These are phyloP conservation scores for Farysia itapuensis DNA, from an alignment of 1,284 basidiomycete species.

Conservation along the genomic window DNA sequence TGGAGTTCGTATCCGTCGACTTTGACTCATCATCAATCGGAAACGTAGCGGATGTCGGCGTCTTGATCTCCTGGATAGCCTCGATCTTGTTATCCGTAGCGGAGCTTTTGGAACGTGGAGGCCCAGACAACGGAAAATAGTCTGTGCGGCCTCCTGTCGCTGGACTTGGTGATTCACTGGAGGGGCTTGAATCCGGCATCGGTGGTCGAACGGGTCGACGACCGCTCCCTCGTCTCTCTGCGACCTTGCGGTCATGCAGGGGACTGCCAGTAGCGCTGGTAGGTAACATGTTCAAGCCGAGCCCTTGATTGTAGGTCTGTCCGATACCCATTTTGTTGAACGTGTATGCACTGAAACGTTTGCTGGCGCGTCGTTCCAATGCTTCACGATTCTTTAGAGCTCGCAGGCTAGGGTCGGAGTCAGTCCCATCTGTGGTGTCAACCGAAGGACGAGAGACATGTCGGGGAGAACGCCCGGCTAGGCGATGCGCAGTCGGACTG, in stretches of 20 bases:
- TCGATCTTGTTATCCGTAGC: slow-evolving; percentile 24
- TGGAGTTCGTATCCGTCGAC: slow-evolving; percentile 6
- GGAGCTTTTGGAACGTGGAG: slow-evolving; percentile 16
- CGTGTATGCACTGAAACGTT: slow-evolving; percentile 93
- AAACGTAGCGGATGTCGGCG: slow-evolving; percentile 25
- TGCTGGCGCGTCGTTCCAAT: slow-evolving; percentile 87
- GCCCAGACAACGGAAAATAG: slow-evolving; percentile 18
- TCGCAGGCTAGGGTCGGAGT: slow-evolving; percentile 78
- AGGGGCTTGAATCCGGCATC: slow-evolving; percentile 21
- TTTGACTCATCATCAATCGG: slow-evolving; percentile 5
- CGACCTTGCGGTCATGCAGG: slow-evolving; percentile 23
- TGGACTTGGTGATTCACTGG: slow-evolving; percentile 18
- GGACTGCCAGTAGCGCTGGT: slow-evolving; percentile 16
- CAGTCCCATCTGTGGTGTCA: slow-evolving; percentile 63
- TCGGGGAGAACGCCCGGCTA: slow-evolving; percentile 16
- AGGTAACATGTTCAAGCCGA: slow-evolving; percentile 33
- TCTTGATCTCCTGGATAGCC: slow-evolving; percentile 38
- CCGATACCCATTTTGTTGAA: slow-evolving; percentile 83
- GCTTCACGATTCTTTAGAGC: slow-evolving; percentile 84
- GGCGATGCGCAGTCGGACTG: slow-evolving; percentile 18
- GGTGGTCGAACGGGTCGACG: slow-evolving; percentile 24
- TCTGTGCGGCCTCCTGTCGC: slow-evolving; percentile 11
- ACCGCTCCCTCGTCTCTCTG: slow-evolving; percentile 20
- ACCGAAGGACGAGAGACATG: slow-evolving; percentile 20
- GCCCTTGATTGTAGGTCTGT: slow-evolving; percentile 31